phyloP scores from a whole-genome alignment of 164 flowering plant genomes.

The Annona cherimola region DNA sequence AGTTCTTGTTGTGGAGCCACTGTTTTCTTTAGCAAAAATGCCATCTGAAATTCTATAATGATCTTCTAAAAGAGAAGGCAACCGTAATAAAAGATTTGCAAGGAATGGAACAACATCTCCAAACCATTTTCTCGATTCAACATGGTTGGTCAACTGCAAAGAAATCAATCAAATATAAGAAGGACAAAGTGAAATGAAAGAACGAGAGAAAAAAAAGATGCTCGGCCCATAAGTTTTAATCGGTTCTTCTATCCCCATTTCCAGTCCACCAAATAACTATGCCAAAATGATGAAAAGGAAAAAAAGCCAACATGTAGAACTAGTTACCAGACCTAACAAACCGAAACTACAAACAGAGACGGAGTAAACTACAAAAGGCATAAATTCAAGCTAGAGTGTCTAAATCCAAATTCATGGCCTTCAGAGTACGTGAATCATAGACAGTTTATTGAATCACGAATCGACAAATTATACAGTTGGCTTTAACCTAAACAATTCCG shows the following conservation, averaged over 20 bases:
- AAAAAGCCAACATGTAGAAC: neutral
- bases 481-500: no score
- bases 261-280: no score
- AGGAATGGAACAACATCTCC: slow-evolving; percentile 53
- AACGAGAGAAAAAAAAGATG: neutral
- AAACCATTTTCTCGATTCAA: slow-evolving; percentile 65
- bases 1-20: slow-evolving; percentile 24
- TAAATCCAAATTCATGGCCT: no score
- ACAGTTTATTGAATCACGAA: no score
- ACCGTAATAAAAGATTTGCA: slow-evolving; percentile 52
- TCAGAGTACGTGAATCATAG: no score
- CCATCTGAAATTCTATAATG: slow-evolving; percentile 54
- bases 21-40: slow-evolving; percentile 15
- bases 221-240: no score
- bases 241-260: no score
- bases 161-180: neutral
- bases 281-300: neutral
- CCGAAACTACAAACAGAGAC: neutral
- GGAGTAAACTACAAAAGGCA: no score
- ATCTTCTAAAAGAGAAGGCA: slow-evolving; percentile 62
- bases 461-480: no score
- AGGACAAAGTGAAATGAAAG: no score
- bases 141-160: slow-evolving; percentile 49
- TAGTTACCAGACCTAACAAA: neutral
- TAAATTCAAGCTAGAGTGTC: no score